Evolutionary conservation across 1,284 basidiomycete species (phyloP).

Genomic region (Volvariella surrecta): DNA sequence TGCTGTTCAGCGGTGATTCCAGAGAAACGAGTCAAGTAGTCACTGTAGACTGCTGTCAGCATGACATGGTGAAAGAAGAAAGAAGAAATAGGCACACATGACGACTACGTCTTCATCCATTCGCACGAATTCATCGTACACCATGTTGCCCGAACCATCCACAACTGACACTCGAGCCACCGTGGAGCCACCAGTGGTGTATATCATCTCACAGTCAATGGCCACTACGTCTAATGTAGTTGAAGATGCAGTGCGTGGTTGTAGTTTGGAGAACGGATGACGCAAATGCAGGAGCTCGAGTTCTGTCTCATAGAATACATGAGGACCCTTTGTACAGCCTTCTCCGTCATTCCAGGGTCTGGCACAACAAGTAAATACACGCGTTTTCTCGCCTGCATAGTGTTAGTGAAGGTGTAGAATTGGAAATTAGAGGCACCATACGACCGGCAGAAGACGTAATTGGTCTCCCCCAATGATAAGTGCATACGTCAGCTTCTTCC

Average conservation of each 20-base stretch:
- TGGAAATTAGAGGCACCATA: conserved; percentile 19
- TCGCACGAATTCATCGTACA: conserved; percentile 78
- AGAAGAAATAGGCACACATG: conserved; percentile 44
- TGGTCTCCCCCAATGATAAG: conserved; percentile 79
- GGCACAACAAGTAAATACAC: conserved; percentile 64
- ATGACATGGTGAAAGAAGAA: conserved; percentile 4
- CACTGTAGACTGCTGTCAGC: conserved; percentile 37
- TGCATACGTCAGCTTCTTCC: conserved; percentile 58
- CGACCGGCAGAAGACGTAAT: conserved; percentile 52
- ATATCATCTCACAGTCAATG: conserved; percentile 91
- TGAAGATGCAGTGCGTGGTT: conserved; percentile 17
- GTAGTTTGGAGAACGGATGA: conserved; percentile 59
- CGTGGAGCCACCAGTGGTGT: conserved; percentile 82
- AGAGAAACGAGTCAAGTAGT: conserved; percentile 87
- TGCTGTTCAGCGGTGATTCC: conserved; percentile 66
- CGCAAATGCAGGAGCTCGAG: conserved; percentile 65
- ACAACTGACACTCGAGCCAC: conserved; percentile 85
- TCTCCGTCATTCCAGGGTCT: conserved; percentile 43
- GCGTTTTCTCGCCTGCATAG: conserved; percentile 50
- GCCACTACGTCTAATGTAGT: conserved; percentile 66
- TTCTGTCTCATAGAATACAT: conserved; percentile 74
- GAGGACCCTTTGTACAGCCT: conserved; percentile 60
- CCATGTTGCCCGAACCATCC: conserved; percentile 58
- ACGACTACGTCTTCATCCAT: conserved; percentile 74
- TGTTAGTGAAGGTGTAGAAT: conserved; percentile 11